These are phyloP conservation scores for Sarcodon aspratus DNA, from an alignment of 768 basidiomycete species.

Conservation along the genomic window DNA sequence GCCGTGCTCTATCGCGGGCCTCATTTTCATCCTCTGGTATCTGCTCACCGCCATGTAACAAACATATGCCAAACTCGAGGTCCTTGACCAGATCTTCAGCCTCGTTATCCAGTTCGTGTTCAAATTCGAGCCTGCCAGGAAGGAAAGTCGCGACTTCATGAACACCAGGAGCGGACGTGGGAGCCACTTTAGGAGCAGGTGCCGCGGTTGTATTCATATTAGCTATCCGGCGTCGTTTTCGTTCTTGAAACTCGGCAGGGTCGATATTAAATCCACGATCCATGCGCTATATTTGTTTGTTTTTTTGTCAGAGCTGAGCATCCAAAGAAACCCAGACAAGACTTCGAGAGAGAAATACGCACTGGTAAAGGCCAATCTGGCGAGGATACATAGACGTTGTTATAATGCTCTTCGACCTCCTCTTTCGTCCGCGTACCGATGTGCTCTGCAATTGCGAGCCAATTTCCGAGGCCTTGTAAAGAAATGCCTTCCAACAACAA, in stretches of 20 bases:
- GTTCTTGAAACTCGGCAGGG: slow-evolving; percentile 74
- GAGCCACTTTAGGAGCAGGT: slow-evolving; percentile 57
- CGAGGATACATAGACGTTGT: slow-evolving; percentile 67
- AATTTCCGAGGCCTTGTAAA: slow-evolving; percentile 88
- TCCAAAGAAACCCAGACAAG: slow-evolving; percentile 1
- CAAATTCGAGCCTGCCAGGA: slow-evolving; percentile 96
- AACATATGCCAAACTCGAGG: slow-evolving; percentile 88
- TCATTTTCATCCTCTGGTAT: slow-evolving; percentile 74
- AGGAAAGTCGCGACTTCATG: slow-evolving; percentile 91
- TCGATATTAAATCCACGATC: slow-evolving; percentile 60
- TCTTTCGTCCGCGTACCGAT: slow-evolving; percentile 90
- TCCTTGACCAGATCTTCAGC: slow-evolving; percentile 94
- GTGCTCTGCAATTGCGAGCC: slow-evolving; percentile 93
- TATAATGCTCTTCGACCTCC: slow-evolving; percentile 88
- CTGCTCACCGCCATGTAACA: slow-evolving; percentile 75
- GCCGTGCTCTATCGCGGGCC: slow-evolving; percentile 31
- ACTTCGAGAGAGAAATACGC: slow-evolving; percentile 16
- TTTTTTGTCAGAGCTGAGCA: no score
- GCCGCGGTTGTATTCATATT: slow-evolving; percentile 52
- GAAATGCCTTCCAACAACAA: slow-evolving; percentile 82
- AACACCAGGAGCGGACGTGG: slow-evolving; percentile 82
- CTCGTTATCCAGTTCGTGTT: slow-evolving; percentile 95
- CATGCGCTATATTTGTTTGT: slow-evolving; percentile 19
- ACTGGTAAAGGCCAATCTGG: slow-evolving; percentile 76
- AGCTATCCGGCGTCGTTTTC: slow-evolving; percentile 83